Evolutionary conservation across 495 filamentous ascomycete species (phyloP).

Genomic region (Penicillium tannophilum): DNA sequence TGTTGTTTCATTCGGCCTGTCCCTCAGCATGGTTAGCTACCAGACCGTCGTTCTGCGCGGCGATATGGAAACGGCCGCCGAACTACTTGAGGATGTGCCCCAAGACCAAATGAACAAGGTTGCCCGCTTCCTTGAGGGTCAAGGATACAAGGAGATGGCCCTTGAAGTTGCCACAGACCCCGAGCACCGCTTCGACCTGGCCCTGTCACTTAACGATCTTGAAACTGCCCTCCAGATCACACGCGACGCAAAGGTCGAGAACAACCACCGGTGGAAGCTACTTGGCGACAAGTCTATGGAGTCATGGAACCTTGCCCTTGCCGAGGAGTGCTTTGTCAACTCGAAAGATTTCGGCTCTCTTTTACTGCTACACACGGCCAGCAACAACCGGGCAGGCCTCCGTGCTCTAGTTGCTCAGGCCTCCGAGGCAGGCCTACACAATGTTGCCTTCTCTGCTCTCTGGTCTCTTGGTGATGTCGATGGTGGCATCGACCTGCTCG

Average conservation of each 20-base stretch:
- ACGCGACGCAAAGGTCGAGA: slow-evolving; percentile 74
- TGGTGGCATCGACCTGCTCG: slow-evolving; percentile 78
- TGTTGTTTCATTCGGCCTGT: slow-evolving; percentile 86
- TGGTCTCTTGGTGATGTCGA: slow-evolving; percentile 86
- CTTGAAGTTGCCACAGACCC: slow-evolving; percentile 94
- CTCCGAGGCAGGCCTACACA: slow-evolving; percentile 74
- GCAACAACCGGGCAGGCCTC: slow-evolving; percentile 73
- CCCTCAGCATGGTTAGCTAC: slow-evolving; percentile 93
- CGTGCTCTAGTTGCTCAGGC: slow-evolving; percentile 71
- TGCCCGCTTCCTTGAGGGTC: slow-evolving; percentile 95
- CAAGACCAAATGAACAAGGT: slow-evolving; percentile 95
- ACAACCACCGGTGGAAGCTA: slow-evolving; percentile 87
- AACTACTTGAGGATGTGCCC: slow-evolving; percentile 80
- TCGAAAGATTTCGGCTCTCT: slow-evolving; percentile 89
- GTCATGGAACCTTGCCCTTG: slow-evolving; percentile 83
- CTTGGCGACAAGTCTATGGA: slow-evolving; percentile 88
- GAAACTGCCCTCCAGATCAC: slow-evolving; percentile 85
- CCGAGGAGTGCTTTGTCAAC: slow-evolving; percentile 87
- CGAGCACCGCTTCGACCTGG: slow-evolving; percentile 95
- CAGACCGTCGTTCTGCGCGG: slow-evolving; percentile 93
- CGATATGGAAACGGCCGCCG: slow-evolving; percentile 90
- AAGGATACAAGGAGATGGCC: slow-evolving; percentile 93
- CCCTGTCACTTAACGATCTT: slow-evolving; percentile 79
- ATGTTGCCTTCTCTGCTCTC: slow-evolving; percentile 86
- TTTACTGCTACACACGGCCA: slow-evolving; percentile 82